Conservation (phyloP, 208 protist species). For the Trypanosoma avium region DNA sequence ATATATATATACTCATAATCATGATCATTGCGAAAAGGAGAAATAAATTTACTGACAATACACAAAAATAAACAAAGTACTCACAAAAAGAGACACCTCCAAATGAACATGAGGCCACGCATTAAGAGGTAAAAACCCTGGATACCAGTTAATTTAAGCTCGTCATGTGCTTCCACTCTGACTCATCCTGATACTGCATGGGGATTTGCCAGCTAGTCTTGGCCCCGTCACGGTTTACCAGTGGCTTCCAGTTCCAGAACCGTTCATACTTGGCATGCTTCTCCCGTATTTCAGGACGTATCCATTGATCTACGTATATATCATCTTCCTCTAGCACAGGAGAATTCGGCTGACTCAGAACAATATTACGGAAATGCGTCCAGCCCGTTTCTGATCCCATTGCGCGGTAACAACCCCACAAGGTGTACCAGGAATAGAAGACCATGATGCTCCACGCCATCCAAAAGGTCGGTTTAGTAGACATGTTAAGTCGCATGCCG, state of each 20-base stretch:
- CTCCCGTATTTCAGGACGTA: constrained; percentile 82
- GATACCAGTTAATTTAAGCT: constrained; percentile 50
- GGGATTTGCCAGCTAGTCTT: constrained; percentile 75
- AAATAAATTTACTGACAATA: too few species aligned
- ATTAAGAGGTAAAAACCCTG: not conserved
- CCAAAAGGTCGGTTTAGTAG: constrained; percentile 85
- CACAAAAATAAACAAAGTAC: too few species aligned
- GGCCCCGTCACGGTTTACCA: constrained; percentile 79
- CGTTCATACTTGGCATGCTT: constrained; percentile 76
- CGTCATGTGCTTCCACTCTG: constrained; percentile 91
- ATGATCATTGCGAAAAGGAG: too few species aligned
- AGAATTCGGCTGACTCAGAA: constrained; percentile 67
- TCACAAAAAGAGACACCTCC: too few species aligned
- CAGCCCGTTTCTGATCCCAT: constrained; percentile 85
- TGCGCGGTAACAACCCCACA: constrained; percentile 88
- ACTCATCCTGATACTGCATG: constrained; percentile 77
- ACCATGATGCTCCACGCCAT: constrained; percentile 82
- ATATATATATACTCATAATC: too few species aligned
- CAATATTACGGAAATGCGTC: constrained; percentile 73
- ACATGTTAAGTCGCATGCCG: constrained; percentile 86
- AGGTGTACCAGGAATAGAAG: constrained; percentile 86
- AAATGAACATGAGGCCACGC: too few species aligned
- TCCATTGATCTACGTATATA: constrained; percentile 90
- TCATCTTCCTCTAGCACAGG: constrained; percentile 88
- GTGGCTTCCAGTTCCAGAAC: constrained; percentile 92